phyloP scores from a whole-genome alignment of 116 monocot genomes.

The Papilionanthe hybrid region DNA sequence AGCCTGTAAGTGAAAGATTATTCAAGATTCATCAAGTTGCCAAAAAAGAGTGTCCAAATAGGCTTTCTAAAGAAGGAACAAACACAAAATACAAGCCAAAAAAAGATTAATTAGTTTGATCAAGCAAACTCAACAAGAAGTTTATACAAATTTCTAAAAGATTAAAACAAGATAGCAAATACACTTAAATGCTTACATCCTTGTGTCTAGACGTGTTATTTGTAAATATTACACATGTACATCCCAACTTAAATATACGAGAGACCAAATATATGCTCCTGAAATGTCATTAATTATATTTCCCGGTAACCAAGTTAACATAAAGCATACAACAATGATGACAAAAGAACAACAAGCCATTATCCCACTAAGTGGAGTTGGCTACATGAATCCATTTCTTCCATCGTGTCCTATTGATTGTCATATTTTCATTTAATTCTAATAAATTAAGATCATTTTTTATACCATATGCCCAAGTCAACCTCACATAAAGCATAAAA shows the following conservation, averaged over 20 bases:
- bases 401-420: too few species aligned
- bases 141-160: not conserved
- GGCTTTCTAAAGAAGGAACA: slow-evolving; percentile 3
- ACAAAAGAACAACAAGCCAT: too few species aligned
- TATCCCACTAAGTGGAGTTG: too few species aligned
- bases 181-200: not conserved
- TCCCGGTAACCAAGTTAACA: not conserved
- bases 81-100: not conserved
- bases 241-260: not conserved
- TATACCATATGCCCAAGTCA: too few species aligned
- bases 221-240: not conserved
- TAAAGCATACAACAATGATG: not conserved
- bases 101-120: not conserved
- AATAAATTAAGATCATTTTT: too few species aligned
- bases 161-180: not conserved
- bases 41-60: not conserved
- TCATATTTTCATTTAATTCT: too few species aligned
- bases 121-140: not conserved
- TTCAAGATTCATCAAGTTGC: not conserved
- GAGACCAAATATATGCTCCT: not conserved
- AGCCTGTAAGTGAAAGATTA: slow-evolving; percentile 42
- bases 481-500: not conserved
- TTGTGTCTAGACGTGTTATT: not conserved
- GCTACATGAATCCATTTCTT: too few species aligned
- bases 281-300: too few species aligned